Evolutionary conservation across 345 rosid species (phyloP).

Genomic region (Raphanus sativus): DNA sequence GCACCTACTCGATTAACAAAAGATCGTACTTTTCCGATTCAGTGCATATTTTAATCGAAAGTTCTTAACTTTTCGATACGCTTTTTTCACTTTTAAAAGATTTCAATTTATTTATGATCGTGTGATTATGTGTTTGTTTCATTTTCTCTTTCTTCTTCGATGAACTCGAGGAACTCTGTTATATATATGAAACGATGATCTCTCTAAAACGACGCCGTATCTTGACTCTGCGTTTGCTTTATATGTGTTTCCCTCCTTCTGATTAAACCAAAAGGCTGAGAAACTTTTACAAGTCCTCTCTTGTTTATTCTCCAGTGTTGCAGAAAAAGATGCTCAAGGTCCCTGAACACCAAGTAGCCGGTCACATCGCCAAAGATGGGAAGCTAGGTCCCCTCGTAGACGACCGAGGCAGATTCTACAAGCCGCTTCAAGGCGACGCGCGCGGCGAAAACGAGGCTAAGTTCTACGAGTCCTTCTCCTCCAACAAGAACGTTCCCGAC

Average conservation of each 20-base stretch:
- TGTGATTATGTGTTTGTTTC: conserved; percentile 6
- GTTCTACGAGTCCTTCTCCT: neutral
- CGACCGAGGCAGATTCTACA: neutral
- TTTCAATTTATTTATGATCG: neutral
- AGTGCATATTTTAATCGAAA: neutral
- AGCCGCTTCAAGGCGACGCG: neutral
- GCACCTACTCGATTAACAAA: neutral
- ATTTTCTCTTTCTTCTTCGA: neutral
- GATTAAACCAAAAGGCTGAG: neutral
- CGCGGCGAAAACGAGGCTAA: neutral
- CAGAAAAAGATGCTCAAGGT: neutral
- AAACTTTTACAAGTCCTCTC: neutral
- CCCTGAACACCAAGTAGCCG: neutral
- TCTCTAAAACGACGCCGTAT: neutral
- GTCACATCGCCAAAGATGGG: neutral
- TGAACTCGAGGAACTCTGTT: neutral
- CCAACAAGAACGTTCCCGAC: neutral
- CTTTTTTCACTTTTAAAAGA: neutral
- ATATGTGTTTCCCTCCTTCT: no score
- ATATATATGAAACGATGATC: neutral
- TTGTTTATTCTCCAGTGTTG: neutral
- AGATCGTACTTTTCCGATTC: neutral
- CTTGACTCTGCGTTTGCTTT: neutral
- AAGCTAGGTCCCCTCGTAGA: neutral
- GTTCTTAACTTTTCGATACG: neutral